phyloP scores from a whole-genome alignment of 2,329 filamentous ascomycete genomes.

The Monosporascus sp. region DNA sequence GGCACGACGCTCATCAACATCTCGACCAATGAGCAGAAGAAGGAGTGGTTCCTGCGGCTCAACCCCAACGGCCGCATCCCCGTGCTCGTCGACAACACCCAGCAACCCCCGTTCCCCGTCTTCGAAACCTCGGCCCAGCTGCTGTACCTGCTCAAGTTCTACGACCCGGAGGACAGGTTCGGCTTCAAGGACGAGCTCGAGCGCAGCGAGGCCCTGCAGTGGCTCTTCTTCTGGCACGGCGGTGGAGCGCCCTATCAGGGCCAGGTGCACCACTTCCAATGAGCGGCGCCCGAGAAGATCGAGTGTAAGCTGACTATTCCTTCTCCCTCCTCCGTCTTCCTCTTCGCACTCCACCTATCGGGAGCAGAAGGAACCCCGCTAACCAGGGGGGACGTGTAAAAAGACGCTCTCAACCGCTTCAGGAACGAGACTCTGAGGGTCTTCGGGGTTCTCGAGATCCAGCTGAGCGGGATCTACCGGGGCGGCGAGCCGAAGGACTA shows the following conservation, averaged over 20 bases:
- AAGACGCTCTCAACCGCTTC: conserved; percentile 44
- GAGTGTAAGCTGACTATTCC: conserved; percentile 21
- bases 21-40: conserved; percentile 49
- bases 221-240: conserved; percentile 52
- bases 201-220: conserved; percentile 43
- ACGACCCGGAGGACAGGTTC: conserved; percentile 44
- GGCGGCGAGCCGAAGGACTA: conserved; percentile 4
- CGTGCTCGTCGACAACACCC: conserved; percentile 44
- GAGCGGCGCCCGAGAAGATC: conserved; percentile 38
- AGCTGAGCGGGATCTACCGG: conserved; percentile 22
- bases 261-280: conserved; percentile 38
- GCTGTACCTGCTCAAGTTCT: conserved; percentile 45
- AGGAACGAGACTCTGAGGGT: conserved; percentile 46
- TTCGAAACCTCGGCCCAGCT: conserved; percentile 50
- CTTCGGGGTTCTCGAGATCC: conserved; percentile 52
- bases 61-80: conserved; percentile 47
- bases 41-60: conserved; percentile 47
- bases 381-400: not conserved
- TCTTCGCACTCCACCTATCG: not conserved
- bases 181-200: conserved; percentile 48
- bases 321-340: not conserved
- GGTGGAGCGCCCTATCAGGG: conserved; percentile 37
- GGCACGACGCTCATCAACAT: conserved; percentile 45
- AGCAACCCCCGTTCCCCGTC: conserved; percentile 44
- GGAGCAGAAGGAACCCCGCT: not conserved